These are phyloP conservation scores for Colletotrichum abscissum DNA, from an alignment of 2,329 filamentous ascomycete genomes.

Conservation along the genomic window DNA sequence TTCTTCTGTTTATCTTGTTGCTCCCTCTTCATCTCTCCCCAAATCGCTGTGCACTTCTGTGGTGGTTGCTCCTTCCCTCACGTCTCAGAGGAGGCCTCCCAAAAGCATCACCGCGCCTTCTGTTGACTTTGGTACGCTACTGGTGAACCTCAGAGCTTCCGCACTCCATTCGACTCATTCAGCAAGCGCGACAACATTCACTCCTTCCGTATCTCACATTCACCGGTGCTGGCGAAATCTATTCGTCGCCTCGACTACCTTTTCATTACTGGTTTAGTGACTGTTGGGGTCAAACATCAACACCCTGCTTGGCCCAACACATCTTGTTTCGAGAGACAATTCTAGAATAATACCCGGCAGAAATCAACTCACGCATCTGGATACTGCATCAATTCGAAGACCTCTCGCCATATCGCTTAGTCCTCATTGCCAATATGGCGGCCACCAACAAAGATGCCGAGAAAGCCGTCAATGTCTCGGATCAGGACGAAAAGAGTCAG, in stretches of 20 bases:
- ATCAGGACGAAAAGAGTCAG: background rate
- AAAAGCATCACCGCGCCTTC: background rate
- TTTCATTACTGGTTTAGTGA: background rate
- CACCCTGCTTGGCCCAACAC: background rate
- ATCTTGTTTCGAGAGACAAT: background rate
- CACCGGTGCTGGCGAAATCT: background rate
- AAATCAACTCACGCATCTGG: background rate
- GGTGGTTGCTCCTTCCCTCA: background rate
- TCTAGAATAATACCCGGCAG: background rate
- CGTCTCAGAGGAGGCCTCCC: background rate
- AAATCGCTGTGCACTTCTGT: background rate
- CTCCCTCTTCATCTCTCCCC: background rate
- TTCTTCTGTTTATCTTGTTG: background rate
- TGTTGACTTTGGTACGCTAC: background rate
- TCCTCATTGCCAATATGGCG: slow-evolving; percentile 6
- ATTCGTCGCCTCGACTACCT: background rate
- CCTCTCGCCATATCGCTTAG: no score
- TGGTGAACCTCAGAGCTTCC: background rate
- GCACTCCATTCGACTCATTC: background rate
- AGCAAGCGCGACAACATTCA: background rate
- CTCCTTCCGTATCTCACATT: background rate
- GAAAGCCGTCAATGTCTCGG: slow-evolving; percentile 15
- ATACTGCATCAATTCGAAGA: background rate
- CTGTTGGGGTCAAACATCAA: background rate
- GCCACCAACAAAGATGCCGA: slow-evolving; percentile 16